Evolutionary conservation across 495 filamentous ascomycete species (phyloP).

Genomic region (Bacidia rubella): DNA sequence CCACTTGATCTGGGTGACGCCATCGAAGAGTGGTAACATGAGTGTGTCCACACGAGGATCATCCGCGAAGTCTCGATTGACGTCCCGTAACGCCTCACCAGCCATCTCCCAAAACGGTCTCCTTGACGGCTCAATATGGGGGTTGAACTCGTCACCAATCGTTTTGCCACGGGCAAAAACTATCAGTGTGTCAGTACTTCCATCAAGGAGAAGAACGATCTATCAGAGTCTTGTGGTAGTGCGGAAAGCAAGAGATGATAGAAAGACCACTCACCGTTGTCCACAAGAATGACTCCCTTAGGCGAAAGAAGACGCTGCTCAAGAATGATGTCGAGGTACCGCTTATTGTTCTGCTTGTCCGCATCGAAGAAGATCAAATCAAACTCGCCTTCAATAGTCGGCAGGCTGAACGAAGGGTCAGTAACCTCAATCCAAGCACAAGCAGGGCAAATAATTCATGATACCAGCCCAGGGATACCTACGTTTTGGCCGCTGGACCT

Average conservation of each 20-base stretch:
- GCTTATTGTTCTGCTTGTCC: conserved; percentile 20
- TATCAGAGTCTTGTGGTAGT: neutral
- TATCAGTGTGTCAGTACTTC: neutral
- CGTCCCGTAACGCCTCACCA: conserved; percentile 14
- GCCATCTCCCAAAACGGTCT: conserved; percentile 9
- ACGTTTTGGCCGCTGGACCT: conserved; percentile 9
- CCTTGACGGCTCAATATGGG: neutral
- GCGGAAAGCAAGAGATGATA: too few relatives aligned
- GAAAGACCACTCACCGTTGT: conserved; percentile 21
- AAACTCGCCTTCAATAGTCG: conserved; percentile 12
- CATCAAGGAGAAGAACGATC: neutral
- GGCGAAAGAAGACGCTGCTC: conserved; percentile 17
- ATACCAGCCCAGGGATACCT: neutral
- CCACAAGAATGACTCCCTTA: conserved; percentile 20
- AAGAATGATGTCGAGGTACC: conserved; percentile 16
- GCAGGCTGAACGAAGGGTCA: neutral
- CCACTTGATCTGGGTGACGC: conserved; percentile 22
- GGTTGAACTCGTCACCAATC: conserved; percentile 8
- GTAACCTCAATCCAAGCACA: too few relatives aligned
- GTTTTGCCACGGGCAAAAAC: conserved; percentile 14
- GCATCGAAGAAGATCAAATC: conserved; percentile 24
- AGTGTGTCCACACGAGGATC: conserved; percentile 20
- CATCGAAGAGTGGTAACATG: conserved; percentile 24
- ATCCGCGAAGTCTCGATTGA: conserved; percentile 20
- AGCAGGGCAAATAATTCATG: too few relatives aligned